Conservation (phyloP, 495 filamentous ascomycete genomes). For the Aspergillus wentii region DNA sequence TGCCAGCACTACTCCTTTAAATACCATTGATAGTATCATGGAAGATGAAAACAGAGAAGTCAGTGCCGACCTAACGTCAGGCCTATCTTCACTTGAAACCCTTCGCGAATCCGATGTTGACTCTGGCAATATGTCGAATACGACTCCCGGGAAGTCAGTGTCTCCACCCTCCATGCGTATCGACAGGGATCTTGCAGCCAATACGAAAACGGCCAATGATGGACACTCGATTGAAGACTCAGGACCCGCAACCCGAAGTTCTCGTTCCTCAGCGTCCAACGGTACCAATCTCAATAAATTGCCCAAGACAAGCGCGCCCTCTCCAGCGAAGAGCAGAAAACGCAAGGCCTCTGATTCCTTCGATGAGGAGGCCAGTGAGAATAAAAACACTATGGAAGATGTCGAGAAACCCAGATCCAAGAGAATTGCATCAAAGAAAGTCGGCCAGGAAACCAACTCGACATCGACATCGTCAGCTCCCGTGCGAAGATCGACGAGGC, state of each 20-base stretch:
- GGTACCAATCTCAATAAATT: background rate
- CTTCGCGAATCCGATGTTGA: conserved; percentile 9
- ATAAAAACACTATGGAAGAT: conserved; percentile 1
- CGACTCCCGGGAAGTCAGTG: conserved; percentile 11
- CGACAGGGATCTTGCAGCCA: too few species aligned
- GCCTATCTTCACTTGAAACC: conserved; percentile 9
- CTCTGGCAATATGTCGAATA: conserved; percentile 16
- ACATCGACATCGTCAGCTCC: conserved; percentile 15
- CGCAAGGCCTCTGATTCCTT: conserved; percentile 29
- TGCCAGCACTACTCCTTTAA: background rate
- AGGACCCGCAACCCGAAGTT: too few species aligned
- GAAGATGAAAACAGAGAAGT: conserved; percentile 4
- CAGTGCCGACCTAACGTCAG: conserved; percentile 16
- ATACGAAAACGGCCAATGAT: too few species aligned
- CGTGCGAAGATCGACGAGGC: conserved; percentile 23
- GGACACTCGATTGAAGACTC: too few species aligned
- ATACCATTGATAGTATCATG: background rate
- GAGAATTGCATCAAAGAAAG: conserved; percentile 22
- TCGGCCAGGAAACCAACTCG: conserved; percentile 5
- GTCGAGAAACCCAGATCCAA: conserved; percentile 19
- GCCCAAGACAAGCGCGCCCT: conserved; percentile 4
- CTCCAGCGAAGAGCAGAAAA: conserved; percentile 24
- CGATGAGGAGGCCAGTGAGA: conserved; percentile 11
- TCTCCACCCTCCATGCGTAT: background rate
- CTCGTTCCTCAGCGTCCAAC: too few species aligned